These are phyloP conservation scores for Hypoxylon fragiforme DNA, from an alignment of 495 filamentous ascomycete species.

Conservation along the genomic window DNA sequence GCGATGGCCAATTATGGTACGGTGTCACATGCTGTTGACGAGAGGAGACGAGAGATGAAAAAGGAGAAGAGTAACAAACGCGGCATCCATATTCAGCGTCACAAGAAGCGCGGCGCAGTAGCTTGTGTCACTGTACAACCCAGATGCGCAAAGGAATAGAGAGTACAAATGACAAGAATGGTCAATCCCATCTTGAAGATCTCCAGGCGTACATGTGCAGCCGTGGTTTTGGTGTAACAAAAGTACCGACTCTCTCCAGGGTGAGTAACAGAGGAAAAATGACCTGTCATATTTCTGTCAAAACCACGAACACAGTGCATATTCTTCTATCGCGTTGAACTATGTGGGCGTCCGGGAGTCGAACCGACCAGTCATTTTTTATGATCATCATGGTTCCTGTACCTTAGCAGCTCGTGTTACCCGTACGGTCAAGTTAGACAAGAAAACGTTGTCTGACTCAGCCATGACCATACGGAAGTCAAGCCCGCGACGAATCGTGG, in stretches of 20 bases:
- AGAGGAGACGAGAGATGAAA: slow-evolving; percentile 10
- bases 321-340: too few relatives aligned
- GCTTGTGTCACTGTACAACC: slow-evolving; percentile 13
- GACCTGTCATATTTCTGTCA: slow-evolving; percentile 24
- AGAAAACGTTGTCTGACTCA: slow-evolving; percentile 21
- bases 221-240: slow-evolving; percentile 20
- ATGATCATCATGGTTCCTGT: not conserved
- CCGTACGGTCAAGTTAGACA: slow-evolving; percentile 6
- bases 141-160: not conserved
- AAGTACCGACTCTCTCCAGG: slow-evolving; percentile 6
- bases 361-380: slow-evolving; percentile 19
- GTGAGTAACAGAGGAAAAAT: slow-evolving; percentile 1
- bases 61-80: slow-evolving; percentile 1
- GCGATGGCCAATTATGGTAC: too few relatives aligned
- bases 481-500: slow-evolving; percentile 15
- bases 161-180: not conserved
- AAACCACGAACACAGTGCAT: slow-evolving; percentile 30
- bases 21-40: too few relatives aligned
- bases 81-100: slow-evolving; percentile 15
- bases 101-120: slow-evolving; percentile 32
- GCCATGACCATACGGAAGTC: slow-evolving; percentile 16
- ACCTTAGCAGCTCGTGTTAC: not conserved
- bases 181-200: not conserved
- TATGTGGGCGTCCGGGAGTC: not conserved
- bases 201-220: slow-evolving; percentile 15